These are phyloP conservation scores for Huiozyma sinensis DNA, from an alignment of 805 yeast genomes.

Conservation along the genomic window DNA sequence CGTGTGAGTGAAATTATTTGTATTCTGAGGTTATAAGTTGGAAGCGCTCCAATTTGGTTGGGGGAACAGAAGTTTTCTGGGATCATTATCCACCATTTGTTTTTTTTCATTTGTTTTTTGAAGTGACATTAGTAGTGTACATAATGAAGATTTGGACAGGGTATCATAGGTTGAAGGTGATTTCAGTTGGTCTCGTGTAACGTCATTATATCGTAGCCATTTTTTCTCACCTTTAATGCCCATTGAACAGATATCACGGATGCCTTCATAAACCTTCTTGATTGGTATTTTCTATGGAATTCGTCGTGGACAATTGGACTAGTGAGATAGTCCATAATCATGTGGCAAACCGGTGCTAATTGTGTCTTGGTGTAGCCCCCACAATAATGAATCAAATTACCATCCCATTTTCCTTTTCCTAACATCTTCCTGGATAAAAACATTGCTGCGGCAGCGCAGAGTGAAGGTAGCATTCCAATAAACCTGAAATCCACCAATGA, in stretches of 20 bases:
- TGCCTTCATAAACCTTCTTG: slow-evolving; percentile 80
- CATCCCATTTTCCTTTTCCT: slow-evolving; percentile 67
- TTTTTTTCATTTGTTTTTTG: too few relatives aligned
- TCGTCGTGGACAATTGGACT: slow-evolving; percentile 84
- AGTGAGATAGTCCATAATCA: slow-evolving; percentile 65
- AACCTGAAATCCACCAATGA: slow-evolving; percentile 70
- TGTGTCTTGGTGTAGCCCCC: slow-evolving; percentile 78
- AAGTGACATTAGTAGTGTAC: too few relatives aligned
- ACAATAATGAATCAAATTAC: slow-evolving; percentile 78
- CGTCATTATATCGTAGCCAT: slow-evolving; percentile 31
- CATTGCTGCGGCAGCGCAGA: slow-evolving; percentile 87
- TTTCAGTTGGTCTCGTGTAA: slow-evolving; percentile 21
- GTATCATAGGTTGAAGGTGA: background rate
- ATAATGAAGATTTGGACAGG: too few relatives aligned
- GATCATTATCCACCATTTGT: too few relatives aligned
- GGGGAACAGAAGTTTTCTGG: too few relatives aligned
- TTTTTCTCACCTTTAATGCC: slow-evolving; percentile 49
- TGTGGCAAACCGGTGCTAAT: slow-evolving; percentile 58
- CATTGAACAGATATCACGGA: slow-evolving; percentile 71
- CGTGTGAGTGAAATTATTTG: too few relatives aligned
- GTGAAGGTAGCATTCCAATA: slow-evolving; percentile 67
- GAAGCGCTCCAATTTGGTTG: too few relatives aligned
- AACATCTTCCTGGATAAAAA: slow-evolving; percentile 69
- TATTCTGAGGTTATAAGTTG: too few relatives aligned
- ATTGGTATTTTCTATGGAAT: slow-evolving; percentile 86